Evolutionary conservation across 2,329 filamentous ascomycete genomes (phyloP).

Genomic region (Chalara sp.): DNA sequence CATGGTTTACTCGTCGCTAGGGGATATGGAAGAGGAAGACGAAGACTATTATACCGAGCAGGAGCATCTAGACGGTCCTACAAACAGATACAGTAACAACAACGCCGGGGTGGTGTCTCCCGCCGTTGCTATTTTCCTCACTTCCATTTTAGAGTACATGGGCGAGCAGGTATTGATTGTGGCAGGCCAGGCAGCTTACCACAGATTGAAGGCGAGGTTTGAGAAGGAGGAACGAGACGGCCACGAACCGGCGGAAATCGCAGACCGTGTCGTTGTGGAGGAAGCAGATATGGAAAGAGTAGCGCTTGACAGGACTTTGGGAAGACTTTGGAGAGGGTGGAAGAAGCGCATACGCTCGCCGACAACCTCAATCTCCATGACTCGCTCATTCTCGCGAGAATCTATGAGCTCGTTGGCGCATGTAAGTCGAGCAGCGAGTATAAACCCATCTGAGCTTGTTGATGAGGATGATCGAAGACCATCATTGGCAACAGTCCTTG

Average conservation of each 20-base stretch:
- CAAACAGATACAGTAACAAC: slow-evolving; percentile 46
- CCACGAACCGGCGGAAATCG: slow-evolving; percentile 37
- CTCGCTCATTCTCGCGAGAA: slow-evolving; percentile 42
- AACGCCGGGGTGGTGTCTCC: slow-evolving; percentile 69
- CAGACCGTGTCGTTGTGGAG: slow-evolving; percentile 72
- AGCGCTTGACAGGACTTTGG: slow-evolving; percentile 81
- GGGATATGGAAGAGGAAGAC: slow-evolving; percentile 96
- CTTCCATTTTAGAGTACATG: slow-evolving; percentile 88
- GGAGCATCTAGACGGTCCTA: slow-evolving; percentile 60
- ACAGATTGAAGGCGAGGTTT: slow-evolving; percentile 52
- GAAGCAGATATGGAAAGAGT: slow-evolving; percentile 91
- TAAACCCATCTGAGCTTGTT: slow-evolving; percentile 29
- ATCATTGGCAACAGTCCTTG: slow-evolving; percentile 15
- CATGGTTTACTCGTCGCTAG: slow-evolving; percentile 96
- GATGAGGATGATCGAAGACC: slow-evolving; percentile 12
- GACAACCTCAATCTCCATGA: slow-evolving; percentile 36
- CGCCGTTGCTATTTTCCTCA: slow-evolving; percentile 90
- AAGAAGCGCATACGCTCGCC: slow-evolving; percentile 72
- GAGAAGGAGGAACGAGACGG: slow-evolving; percentile 51
- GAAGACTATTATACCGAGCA: slow-evolving; percentile 84
- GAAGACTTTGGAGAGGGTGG: slow-evolving; percentile 90
- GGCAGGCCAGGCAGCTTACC: slow-evolving; percentile 76
- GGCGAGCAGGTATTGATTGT: slow-evolving; percentile 87
- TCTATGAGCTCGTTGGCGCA: slow-evolving; percentile 29
- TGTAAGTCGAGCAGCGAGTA: slow-evolving; percentile 31